Evolutionary conservation across 345 rosid species (phyloP).

Genomic region (Brassica incana): DNA sequence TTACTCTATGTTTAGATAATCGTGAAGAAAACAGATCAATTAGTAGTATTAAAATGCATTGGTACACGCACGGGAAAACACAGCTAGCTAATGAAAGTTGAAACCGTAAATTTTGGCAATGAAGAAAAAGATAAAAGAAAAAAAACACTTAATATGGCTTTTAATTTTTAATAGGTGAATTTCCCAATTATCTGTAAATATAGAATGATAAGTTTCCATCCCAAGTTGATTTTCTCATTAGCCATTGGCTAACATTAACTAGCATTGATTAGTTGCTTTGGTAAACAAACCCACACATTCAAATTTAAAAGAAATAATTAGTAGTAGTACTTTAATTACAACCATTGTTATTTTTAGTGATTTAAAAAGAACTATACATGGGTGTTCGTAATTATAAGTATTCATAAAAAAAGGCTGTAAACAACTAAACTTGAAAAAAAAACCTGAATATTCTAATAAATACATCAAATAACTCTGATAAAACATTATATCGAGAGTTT

Average conservation of each 20-base stretch:
- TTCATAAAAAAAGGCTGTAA: not conserved
- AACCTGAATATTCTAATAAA: not conserved
- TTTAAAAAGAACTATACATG: not conserved
- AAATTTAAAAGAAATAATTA: slow-evolving; percentile 23
- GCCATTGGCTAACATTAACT: not conserved
- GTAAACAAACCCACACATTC: slow-evolving; percentile 20
- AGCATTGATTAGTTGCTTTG: not conserved
- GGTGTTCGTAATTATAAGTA: not conserved
- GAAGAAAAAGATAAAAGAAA: slow-evolving; percentile 4
- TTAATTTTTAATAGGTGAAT: not conserved
- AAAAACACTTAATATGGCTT: not conserved
- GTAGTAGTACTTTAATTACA: not conserved
- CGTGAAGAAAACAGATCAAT: not conserved
- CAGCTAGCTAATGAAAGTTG: slow-evolving; percentile 18
- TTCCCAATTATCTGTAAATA: not conserved
- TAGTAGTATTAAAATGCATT: not conserved
- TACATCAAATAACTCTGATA: not conserved
- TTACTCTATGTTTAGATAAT: not conserved
- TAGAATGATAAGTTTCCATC: slow-evolving; percentile 15
- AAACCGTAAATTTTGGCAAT: slow-evolving; percentile 14
- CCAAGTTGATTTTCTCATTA: slow-evolving; percentile 21
- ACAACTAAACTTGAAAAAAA: not conserved
- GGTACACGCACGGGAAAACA: slow-evolving; percentile 29
- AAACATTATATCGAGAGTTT: too few species aligned
- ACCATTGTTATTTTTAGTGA: not conserved